Evolutionary conservation across 441 rosid species (phyloP).

Genomic region (Erodium texanum): DNA sequence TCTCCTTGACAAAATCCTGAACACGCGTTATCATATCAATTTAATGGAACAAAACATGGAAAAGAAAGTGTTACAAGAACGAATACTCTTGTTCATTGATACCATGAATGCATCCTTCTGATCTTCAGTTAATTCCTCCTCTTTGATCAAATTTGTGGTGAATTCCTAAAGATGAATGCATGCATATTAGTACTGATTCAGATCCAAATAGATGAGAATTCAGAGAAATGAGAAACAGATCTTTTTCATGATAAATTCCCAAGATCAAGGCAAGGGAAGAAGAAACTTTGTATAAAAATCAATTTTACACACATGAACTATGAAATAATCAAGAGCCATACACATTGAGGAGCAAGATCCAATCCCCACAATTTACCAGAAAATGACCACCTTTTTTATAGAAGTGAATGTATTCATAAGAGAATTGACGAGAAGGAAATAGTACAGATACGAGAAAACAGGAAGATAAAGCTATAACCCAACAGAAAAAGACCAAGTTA

Average conservation of each 20-base stretch:
- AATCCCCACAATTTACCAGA: too few species aligned
- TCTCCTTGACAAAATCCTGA: slow-evolving; percentile 72
- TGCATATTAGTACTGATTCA: slow-evolving; percentile 8
- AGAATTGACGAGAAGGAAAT: too few species aligned
- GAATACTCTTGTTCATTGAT: slow-evolving; percentile 12
- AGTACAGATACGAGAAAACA: too few species aligned
- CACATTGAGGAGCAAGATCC: too few species aligned
- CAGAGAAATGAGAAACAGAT: not conserved
- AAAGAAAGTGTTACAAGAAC: not conserved
- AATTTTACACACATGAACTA: not conserved
- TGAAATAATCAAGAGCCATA: not conserved
- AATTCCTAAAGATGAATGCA: slow-evolving; percentile 46
- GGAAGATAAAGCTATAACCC: not conserved
- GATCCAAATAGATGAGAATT: not conserved
- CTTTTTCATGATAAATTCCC: too few species aligned
- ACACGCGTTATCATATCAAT: slow-evolving; percentile 8
- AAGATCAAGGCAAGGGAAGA: not conserved
- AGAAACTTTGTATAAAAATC: not conserved
- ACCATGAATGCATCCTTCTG: slow-evolving; percentile 83
- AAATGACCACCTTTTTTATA: not conserved
- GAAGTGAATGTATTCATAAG: too few species aligned
- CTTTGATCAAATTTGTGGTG: slow-evolving; percentile 48
- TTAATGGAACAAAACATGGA: not conserved
- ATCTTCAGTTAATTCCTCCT: slow-evolving; percentile 57
- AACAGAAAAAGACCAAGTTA: slow-evolving; percentile 16